Conservation (phyloP, 805 yeast genomes). For the Pichia membranifaciens region DNA sequence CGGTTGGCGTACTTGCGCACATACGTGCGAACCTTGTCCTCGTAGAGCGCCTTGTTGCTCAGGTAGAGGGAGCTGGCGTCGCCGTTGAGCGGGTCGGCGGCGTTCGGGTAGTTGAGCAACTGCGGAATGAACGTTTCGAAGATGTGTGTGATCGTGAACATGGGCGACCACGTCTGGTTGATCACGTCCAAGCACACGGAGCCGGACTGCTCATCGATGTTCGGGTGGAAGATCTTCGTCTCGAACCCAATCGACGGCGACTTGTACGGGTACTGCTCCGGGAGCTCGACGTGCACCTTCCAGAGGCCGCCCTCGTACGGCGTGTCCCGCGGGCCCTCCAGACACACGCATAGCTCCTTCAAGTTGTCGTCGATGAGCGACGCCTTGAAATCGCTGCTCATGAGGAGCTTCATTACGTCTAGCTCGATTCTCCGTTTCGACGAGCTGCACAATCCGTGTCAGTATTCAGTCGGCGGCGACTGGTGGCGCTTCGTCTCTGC, state of each 20-base stretch:
- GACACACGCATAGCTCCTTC: conserved; percentile 82
- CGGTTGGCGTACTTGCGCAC: conserved; percentile 62
- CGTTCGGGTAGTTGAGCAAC: conserved; percentile 83
- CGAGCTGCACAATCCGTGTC: neutral
- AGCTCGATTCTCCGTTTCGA: conserved; percentile 83
- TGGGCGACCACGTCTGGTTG: conserved; percentile 97
- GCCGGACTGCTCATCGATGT: conserved; percentile 86
- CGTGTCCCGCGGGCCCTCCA: conserved; percentile 80
- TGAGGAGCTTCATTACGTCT: conserved; percentile 91
- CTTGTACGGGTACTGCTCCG: conserved; percentile 92
- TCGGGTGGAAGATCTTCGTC: conserved; percentile 91
- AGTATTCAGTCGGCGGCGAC: conserved; percentile 1
- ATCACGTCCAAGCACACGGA: conserved; percentile 94
- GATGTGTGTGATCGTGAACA: conserved; percentile 87
- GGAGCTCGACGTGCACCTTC: conserved; percentile 88
- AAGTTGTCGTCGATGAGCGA: conserved; percentile 61
- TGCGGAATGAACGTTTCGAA: conserved; percentile 94
- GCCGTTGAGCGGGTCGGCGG: conserved; percentile 87
- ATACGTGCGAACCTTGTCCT: conserved; percentile 63
- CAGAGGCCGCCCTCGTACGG: conserved; percentile 88
- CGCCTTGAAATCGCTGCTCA: conserved; percentile 92
- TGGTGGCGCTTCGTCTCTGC: too few relatives aligned
- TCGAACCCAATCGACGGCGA: conserved; percentile 94
- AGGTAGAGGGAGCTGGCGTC: conserved; percentile 80
- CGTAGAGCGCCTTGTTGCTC: conserved; percentile 61